Evolutionary conservation across 2,329 filamentous ascomycete genomes (phyloP).

Genomic region (Gliomastix tumulicola): DNA sequence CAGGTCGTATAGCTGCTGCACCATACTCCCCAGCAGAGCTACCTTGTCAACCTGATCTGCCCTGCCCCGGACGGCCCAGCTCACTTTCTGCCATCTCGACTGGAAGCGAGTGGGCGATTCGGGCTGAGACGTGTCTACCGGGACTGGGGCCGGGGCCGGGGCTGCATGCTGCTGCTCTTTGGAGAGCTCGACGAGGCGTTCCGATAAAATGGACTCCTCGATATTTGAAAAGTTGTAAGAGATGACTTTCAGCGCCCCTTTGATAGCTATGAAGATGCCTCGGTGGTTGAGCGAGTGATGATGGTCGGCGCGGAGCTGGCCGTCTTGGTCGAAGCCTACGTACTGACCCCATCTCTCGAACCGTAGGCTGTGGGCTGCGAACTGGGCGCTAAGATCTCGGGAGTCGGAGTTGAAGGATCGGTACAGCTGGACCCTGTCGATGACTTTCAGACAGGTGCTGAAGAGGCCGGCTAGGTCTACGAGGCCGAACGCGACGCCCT

Average conservation of each 20-base stretch:
- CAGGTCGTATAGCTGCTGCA: not conserved
- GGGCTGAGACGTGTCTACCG: too few species aligned
- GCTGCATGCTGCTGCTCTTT: not conserved
- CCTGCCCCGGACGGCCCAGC: not conserved
- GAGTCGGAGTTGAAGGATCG: slow-evolving; percentile 7
- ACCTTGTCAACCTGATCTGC: not conserved
- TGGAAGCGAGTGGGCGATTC: too few species aligned
- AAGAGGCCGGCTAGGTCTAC: slow-evolving; percentile 9
- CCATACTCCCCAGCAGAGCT: not conserved
- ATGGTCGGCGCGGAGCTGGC: not conserved
- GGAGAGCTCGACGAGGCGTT: too few species aligned
- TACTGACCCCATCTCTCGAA: slow-evolving; percentile 12
- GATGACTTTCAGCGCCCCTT: not conserved
- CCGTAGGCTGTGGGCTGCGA: slow-evolving; percentile 7
- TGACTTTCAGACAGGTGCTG: slow-evolving; percentile 11
- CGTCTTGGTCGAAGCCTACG: slow-evolving; percentile 10
- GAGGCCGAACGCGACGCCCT: slow-evolving; percentile 9
- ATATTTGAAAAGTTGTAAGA: too few species aligned
- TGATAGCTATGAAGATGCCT: too few species aligned
- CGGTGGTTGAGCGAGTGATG: not conserved
- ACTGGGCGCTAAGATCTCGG: slow-evolving; percentile 4
- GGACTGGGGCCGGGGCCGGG: not conserved
- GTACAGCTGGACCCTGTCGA: slow-evolving; percentile 9
- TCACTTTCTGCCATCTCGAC: not conserved
- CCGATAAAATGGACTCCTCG: too few species aligned